A percentile compares a stretch with the other conserved stretches of the same genome.
Evolutionary conservation across 306 rosid species (phyloP).

Genomic region (Rosa multiflora): DNA sequence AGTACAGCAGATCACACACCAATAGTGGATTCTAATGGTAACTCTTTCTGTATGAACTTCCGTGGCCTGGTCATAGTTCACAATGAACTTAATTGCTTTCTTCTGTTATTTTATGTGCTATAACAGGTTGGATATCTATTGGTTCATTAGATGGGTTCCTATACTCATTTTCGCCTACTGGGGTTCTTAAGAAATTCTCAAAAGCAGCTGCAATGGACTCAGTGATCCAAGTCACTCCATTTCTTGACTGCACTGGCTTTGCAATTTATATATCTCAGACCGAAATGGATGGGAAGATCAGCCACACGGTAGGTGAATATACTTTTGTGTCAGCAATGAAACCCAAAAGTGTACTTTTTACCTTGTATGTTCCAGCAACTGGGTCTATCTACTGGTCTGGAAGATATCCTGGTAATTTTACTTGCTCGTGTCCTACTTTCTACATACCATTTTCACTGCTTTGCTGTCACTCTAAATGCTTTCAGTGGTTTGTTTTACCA

Average conservation of each 20-base stretch:
- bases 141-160: constrained; percentile 79
- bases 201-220: constrained; percentile 39
- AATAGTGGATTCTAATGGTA: constrained; percentile 77
- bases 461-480: background rate
- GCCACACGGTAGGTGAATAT: constrained; percentile 42
- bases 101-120: background rate
- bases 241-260: constrained; percentile 81
- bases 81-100: background rate
- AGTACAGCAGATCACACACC: constrained; percentile 48
- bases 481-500: constrained; percentile 24
- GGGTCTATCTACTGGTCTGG: constrained; percentile 76
- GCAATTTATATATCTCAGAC: constrained; percentile 66
- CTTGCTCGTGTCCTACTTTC: background rate
- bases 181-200: constrained; percentile 62
- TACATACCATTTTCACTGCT: background rate
- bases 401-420: constrained; percentile 50
- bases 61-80: background rate
- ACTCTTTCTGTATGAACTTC: constrained; percentile 1
- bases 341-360: constrained; percentile 52
- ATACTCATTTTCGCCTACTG: constrained; percentile 71
- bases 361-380: constrained; percentile 65
- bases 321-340: constrained; percentile 54
- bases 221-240: constrained; percentile 59
- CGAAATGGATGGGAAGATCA: constrained; percentile 65
- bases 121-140: constrained; percentile 72